Evolutionary conservation across 2,329 filamentous ascomycete genomes (phyloP).

Genomic region (Cercospora sp.): DNA sequence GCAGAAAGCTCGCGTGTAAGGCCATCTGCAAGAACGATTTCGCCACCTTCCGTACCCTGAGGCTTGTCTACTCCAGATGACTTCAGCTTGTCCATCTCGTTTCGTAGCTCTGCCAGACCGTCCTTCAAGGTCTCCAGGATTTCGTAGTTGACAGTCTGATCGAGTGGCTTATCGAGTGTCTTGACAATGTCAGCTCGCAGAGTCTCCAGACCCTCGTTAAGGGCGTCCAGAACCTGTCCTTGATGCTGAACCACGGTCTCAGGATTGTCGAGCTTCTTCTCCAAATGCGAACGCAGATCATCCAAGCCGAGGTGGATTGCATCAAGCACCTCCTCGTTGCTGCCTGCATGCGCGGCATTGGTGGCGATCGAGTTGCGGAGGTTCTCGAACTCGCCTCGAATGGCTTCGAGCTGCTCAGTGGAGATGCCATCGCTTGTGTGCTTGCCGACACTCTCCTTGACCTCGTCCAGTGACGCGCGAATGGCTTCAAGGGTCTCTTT

Average conservation of each 20-base stretch:
- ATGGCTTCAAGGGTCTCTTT: constrained; percentile 32
- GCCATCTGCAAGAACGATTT: constrained; percentile 58
- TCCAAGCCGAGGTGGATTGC: constrained; percentile 52
- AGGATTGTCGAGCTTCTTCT: constrained; percentile 55
- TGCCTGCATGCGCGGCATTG: constrained; percentile 43
- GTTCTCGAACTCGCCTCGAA: constrained; percentile 53
- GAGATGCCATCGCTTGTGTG: constrained; percentile 38
- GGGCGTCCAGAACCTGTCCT: constrained; percentile 60
- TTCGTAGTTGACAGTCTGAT: constrained; percentile 83
- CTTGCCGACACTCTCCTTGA: constrained; percentile 40
- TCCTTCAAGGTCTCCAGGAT: constrained; percentile 83
- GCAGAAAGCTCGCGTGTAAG: constrained; percentile 44
- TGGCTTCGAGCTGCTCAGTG: constrained; percentile 54
- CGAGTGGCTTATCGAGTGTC: constrained; percentile 73
- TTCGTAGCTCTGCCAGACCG: constrained; percentile 72
- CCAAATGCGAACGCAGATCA: constrained; percentile 50
- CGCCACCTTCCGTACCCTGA: constrained; percentile 49
- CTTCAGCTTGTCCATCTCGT: constrained; percentile 71
- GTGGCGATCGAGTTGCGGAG: constrained; percentile 46
- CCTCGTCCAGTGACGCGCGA: constrained; percentile 39
- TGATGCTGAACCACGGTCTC: constrained; percentile 55
- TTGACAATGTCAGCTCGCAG: constrained; percentile 74
- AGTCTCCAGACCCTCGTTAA: constrained; percentile 70
- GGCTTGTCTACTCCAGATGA: background rate
- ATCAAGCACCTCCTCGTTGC: constrained; percentile 52